These are phyloP conservation scores for Marasmius sp. DNA, from an alignment of 1,284 basidiomycete species.

Conservation along the genomic window DNA sequence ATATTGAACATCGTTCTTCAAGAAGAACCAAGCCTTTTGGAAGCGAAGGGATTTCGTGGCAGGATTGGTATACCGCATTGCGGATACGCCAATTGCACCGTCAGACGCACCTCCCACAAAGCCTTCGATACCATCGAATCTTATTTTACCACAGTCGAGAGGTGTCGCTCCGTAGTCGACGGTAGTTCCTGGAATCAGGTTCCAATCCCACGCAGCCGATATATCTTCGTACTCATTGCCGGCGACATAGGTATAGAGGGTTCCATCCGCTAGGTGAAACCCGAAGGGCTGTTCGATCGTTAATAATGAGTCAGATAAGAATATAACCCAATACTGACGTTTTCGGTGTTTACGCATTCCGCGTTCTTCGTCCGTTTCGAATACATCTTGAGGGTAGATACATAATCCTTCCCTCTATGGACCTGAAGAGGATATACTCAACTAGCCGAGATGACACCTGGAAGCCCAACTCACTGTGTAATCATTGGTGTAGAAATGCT, in stretches of 20 bases:
- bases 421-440: conserved; percentile 35
- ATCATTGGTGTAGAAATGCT: conserved; percentile 67
- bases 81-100: conserved; percentile 51
- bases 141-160: conserved; percentile 42
- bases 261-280: conserved; percentile 68
- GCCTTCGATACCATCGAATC: conserved; percentile 42
- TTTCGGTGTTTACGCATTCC: conserved; percentile 65
- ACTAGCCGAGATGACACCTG: neutral
- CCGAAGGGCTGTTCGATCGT: conserved; percentile 48
- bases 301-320: neutral
- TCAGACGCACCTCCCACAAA: conserved; percentile 68
- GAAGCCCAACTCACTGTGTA: conserved; percentile 51
- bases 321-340: conserved; percentile 32
- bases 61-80: conserved; percentile 66
- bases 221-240: conserved; percentile 73
- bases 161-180: conserved; percentile 56
- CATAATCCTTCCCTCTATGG: conserved; percentile 57
- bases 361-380: conserved; percentile 61
- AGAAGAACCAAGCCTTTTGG: conserved; percentile 75
- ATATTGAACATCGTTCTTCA: conserved; percentile 59
- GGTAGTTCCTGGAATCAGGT: conserved; percentile 71
- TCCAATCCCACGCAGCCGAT: conserved; percentile 70
- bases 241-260: conserved; percentile 58
- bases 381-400: conserved; percentile 65
- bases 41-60: conserved; percentile 52